These are phyloP conservation scores for Mortierella alpina DNA, from an alignment of 192 early-diverging fungal genomes.

Conservation along the genomic window DNA sequence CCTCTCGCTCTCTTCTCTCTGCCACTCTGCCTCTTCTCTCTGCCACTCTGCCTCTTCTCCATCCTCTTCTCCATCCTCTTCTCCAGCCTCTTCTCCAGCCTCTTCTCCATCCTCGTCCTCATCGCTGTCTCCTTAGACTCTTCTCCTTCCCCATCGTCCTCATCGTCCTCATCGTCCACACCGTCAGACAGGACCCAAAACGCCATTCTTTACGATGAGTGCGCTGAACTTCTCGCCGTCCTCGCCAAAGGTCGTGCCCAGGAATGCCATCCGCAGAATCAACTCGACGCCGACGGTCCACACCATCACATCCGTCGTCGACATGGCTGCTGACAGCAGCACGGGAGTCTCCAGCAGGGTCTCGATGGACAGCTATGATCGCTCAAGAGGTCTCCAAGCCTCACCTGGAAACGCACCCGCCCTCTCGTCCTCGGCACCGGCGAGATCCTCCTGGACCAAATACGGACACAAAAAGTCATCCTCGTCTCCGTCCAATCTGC, in stretches of 20 bases:
- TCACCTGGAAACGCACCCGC: neutral
- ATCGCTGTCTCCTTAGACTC: neutral
- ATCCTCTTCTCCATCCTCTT: neutral
- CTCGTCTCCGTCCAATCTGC: conserved; percentile 26
- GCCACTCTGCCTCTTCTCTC: conserved; percentile 9
- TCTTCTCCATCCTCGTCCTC: neutral
- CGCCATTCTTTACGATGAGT: too few species aligned
- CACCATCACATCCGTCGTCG: neutral
- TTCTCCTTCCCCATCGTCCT: neutral
- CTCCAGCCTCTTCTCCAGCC: neutral
- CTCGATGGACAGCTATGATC: conserved; percentile 45
- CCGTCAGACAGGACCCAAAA: neutral
- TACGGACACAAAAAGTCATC: conserved; percentile 45
- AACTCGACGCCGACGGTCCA: conserved; percentile 30
- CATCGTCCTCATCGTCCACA: neutral
- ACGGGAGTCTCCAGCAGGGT: conserved; percentile 10
- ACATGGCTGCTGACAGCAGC: neutral
- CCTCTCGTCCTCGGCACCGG: conserved; percentile 4
- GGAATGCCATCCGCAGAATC: conserved; percentile 23
- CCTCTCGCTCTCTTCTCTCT: conserved; percentile 17
- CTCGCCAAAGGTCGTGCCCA: conserved; percentile 7
- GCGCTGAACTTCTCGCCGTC: neutral
- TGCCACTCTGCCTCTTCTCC: conserved; percentile 13
- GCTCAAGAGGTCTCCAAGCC: conserved; percentile 8
- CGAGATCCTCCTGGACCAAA: neutral